Evolutionary conservation across 2,329 filamentous ascomycete species (phyloP), one percentile per base, ranked within the genome.

Genomic region (Botrytis medusae): DNA sequence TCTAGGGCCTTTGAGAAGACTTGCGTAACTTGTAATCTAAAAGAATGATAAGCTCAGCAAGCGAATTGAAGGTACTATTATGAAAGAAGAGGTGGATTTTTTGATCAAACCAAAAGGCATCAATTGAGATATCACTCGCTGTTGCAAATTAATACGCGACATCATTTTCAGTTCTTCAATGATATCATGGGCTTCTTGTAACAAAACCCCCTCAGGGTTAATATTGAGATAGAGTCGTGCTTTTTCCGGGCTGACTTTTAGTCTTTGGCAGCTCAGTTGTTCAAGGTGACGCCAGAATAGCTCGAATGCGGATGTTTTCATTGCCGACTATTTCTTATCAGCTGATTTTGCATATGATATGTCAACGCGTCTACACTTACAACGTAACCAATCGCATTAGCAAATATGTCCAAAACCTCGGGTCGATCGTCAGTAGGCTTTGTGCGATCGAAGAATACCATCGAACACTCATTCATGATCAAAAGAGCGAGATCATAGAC

Each of bases 161-260:
- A 86, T 85, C 51, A 86, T 86, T 1, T 82, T 81, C 0, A 86
- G 78, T 73, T 86, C 84, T 12, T 86, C 84, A 1, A 83, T 75
- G 29, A 86, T 84, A 42, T 86, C 84, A 42, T 84, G 83, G 25
- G 84, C 81, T 69, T 86, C 84, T 0, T 79, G 75, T 44, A 85
- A 81, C 0, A 86, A 76, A 37, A 79, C 78, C 0, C 83, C 83
- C 72, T 86, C 84, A 0, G 75, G 75, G 37, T 82, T 83, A 40
- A 86, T 85, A 69, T 85, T 81, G 1, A 85, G 75, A 54, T 74
- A 75, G 4, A 73, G 62, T 7, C 73, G 69, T 10, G 60, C 69
- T 3, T n/a, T 60, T n/a, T 63, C 61, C 34, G 71, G 61, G 54
- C 72, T 62, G 12, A 32, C 69, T n/a, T 69, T 54, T 2, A 70